Base-by-base conservation (phyloP, 192 early-diverging fungal genomes). In the Linnemannia exigua region DNA sequence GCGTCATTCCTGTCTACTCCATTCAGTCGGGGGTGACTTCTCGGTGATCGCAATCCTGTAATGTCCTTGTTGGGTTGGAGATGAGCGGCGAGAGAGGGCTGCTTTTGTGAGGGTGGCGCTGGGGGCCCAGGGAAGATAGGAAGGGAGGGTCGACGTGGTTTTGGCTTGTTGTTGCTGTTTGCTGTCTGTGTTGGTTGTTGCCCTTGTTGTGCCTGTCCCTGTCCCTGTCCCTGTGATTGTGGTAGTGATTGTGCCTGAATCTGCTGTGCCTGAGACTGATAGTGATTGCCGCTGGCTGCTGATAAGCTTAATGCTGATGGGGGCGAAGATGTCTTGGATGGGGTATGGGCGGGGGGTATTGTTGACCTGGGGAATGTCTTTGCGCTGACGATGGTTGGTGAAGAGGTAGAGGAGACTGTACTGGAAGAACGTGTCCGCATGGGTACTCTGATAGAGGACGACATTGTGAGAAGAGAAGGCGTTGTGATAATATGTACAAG, bases 91-190 rank as follows among this genome's bases (percentile, higher is more conserved):
- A 51, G 67, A 36, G 47, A 22, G 9, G 76, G 22, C 46, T 72
- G 73, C 46, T 77, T 61, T 33, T 36, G 37, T 6, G 82, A 83
- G 33, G 70, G 41, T 9, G 3, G 41, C 9, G 41, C 41, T 44
- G 41, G 41, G 9, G 41, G 41, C 5, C 5, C 54, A 25, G 76
- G 67, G 2, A 79, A 33, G 38, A 8, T 70, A 17, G 76, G 82
- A 19, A 84, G 35, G 25, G 82, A 79, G 17, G 82, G 82, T 37
- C 82, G 71, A 33, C 82, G 82, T 38, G 72, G 41, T 74, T 84
- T 76, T 47, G 52, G 58, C 46, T 81, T 63, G 31, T 66, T 41
- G 17, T 44, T 50, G 54, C 3, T 48, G 67, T 17, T 14, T 6
- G 38, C 72, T 25, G 31, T 19, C 17, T 28, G n/a, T n/a, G n/a